Conservation (phyloP, 78 protist genomes). For the Cyanophora paradoxa region DNA sequence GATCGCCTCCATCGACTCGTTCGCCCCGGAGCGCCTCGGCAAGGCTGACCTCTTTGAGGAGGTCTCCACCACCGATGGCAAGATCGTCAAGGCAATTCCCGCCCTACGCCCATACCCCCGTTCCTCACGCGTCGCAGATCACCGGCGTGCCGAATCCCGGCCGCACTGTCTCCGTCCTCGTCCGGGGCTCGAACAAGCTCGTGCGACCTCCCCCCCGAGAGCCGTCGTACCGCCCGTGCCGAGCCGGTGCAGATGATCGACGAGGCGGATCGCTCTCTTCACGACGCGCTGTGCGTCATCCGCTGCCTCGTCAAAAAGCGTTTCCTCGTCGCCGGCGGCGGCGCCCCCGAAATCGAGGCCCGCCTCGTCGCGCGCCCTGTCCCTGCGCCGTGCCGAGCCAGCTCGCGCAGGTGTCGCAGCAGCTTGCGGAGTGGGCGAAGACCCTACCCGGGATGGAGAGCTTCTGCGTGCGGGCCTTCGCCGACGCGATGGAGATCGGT, state of each 20-base stretch:
- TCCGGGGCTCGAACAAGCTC: slow-evolving; percentile 89
- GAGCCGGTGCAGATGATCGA: too few relatives aligned
- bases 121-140: slow-evolving; percentile 6
- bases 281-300: slow-evolving; percentile 99
- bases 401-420: too few relatives aligned
- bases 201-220: neutral
- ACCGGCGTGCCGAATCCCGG: slow-evolving; percentile 82
- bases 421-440: slow-evolving; percentile 66
- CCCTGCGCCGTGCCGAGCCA: too few relatives aligned
- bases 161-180: slow-evolving; percentile 82
- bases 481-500: slow-evolving; percentile 92
- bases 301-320: slow-evolving; percentile 92
- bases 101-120: neutral
- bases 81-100: slow-evolving; percentile 53
- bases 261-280: slow-evolving; percentile 96
- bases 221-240: too few relatives aligned
- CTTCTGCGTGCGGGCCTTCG: slow-evolving; percentile 85
- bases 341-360: slow-evolving; percentile 94
- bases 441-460: slow-evolving; percentile 63
- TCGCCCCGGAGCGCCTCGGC: slow-evolving; percentile 90
- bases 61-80: slow-evolving; percentile 68
- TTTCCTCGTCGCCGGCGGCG: slow-evolving; percentile 95
- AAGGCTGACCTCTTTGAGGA: slow-evolving; percentile 86
- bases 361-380: too few relatives aligned
- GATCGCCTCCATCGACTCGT: slow-evolving; percentile 76